Evolutionary conservation across 2,329 filamentous ascomycete species (phyloP).

Genomic region (Nigrograna mackinnonii): DNA sequence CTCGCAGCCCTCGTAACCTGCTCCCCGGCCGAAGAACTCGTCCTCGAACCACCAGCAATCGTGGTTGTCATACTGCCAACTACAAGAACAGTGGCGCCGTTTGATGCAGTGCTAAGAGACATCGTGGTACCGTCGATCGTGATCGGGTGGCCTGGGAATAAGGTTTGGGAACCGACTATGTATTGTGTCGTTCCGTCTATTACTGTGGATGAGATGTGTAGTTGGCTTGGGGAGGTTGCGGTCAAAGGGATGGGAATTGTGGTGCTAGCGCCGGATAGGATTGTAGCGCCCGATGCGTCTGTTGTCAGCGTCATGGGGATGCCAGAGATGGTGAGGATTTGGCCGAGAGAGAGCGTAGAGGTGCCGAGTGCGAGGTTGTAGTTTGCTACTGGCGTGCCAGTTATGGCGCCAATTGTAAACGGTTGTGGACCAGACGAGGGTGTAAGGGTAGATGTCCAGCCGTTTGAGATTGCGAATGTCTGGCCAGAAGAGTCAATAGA

Average conservation of each 20-base stretch:
- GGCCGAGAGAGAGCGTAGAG: slow-evolving; percentile 10
- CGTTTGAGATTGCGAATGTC: slow-evolving; percentile 9
- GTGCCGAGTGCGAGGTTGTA: slow-evolving; percentile 12
- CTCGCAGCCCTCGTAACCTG: too few species aligned
- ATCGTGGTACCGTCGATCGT: slow-evolving; percentile 16
- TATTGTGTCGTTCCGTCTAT: slow-evolving; percentile 16
- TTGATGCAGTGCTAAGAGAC: slow-evolving; percentile 11
- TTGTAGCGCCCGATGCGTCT: slow-evolving; percentile 12
- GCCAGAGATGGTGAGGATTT: slow-evolving; percentile 15
- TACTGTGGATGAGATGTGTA: slow-evolving; percentile 13
- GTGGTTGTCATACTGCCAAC: slow-evolving; percentile 19
- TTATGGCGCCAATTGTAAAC: slow-evolving; percentile 9
- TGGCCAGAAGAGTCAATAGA: slow-evolving; percentile 9
- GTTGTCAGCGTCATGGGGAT: slow-evolving; percentile 14
- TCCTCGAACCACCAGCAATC: too few species aligned
- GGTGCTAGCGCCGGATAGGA: slow-evolving; percentile 16
- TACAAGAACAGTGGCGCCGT: slow-evolving; percentile 14
- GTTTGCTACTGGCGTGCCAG: slow-evolving; percentile 7
- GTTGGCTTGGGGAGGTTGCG: not conserved
- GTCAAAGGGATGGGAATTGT: slow-evolving; percentile 15
- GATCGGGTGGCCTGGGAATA: slow-evolving; percentile 17
- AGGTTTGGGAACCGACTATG: slow-evolving; percentile 19
- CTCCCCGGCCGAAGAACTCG: too few species aligned
- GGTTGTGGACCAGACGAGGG: slow-evolving; percentile 1
- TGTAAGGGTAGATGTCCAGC: slow-evolving; percentile 5